phyloP scores from a whole-genome alignment of 2,329 filamentous ascomycete genomes.

The Triangularia verruculosa region DNA sequence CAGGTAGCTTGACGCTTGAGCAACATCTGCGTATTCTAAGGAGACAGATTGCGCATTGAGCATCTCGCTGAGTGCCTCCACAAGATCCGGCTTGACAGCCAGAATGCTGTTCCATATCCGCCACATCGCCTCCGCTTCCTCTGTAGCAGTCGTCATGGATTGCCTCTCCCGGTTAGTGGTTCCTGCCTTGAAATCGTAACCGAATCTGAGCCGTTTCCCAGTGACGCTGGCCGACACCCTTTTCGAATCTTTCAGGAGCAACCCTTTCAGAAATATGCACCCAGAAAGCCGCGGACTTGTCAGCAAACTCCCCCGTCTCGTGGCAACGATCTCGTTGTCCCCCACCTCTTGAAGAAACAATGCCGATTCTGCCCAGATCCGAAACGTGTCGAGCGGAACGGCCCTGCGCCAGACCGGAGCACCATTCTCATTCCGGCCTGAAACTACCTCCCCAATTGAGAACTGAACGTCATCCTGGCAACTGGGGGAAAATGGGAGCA shows the following conservation, averaged over 20 bases:
- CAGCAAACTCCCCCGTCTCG: too few relatives aligned
- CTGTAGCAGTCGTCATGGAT: constrained; percentile 17
- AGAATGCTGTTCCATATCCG: constrained; percentile 26
- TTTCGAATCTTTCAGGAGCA: too few relatives aligned
- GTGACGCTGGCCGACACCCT: constrained; percentile 27
- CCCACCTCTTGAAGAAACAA: too few relatives aligned
- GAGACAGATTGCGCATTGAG: constrained; percentile 9
- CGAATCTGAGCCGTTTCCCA: constrained; percentile 23
- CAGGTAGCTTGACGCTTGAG: constrained; percentile 14
- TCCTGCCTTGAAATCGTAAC: constrained; percentile 29
- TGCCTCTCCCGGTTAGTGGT: constrained; percentile 28
- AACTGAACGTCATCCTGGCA: constrained; percentile 25
- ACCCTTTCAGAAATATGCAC: too few relatives aligned
- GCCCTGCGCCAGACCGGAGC: background rate
- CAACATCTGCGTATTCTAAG: constrained; percentile 26
- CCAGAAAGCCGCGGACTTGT: too few relatives aligned
- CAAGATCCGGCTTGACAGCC: constrained; percentile 9
- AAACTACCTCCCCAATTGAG: constrained; percentile 23
- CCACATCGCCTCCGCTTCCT: constrained; percentile 24
- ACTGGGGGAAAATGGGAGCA: constrained; percentile 17
- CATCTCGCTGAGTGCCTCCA: constrained; percentile 14
- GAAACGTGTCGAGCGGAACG: constrained; percentile 12
- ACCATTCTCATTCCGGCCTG: constrained; percentile 19
- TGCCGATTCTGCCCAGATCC: too few relatives aligned
- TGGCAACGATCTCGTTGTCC: too few relatives aligned